These are phyloP conservation scores for Trichosphaerium sp. DNA, from an alignment of 78 protist genomes.

Conservation along the genomic window DNA sequence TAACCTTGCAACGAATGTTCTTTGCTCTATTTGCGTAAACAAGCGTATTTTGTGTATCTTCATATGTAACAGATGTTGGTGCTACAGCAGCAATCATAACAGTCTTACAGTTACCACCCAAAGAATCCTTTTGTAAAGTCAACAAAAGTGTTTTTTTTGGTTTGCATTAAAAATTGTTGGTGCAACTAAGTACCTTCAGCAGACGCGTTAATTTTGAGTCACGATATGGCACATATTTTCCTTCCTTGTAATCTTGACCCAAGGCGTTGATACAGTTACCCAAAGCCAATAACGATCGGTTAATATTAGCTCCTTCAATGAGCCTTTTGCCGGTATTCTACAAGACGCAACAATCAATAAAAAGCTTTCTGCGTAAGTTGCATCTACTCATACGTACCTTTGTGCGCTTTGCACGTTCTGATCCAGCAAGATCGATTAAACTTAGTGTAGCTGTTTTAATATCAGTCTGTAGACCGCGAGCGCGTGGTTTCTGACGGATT, in stretches of 20 bases:
- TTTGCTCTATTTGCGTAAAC: conserved; percentile 85
- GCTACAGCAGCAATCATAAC: conserved; percentile 78
- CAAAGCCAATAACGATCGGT: conserved; percentile 86
- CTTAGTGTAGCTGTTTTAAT: conserved; percentile 23
- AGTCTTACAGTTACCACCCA: conserved; percentile 92
- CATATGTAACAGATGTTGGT: conserved; percentile 55
- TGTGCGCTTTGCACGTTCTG: conserved; percentile 73
- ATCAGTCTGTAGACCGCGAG: not conserved
- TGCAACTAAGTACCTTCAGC: conserved; percentile 79
- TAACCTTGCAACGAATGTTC: conserved; percentile 11
- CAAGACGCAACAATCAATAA: not conserved
- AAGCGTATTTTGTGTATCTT: conserved; percentile 88
- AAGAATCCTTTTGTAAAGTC: conserved; percentile 61
- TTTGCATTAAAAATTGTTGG: conserved; percentile 74
- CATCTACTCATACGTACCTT: conserved; percentile 6
- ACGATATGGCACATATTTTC: conserved; percentile 81
- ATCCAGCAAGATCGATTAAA: conserved; percentile 89
- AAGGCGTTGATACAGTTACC: conserved; percentile 89
- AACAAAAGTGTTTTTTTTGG: no score
- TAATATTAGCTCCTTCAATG: conserved; percentile 88
- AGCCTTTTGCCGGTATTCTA: conserved; percentile 66
- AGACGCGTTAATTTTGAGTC: conserved; percentile 93
- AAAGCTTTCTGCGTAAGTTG: not conserved
- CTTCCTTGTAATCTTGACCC: conserved; percentile 17
- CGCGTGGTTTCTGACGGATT: conserved; percentile 8